Evolutionary conservation across 2,329 filamentous ascomycete species (phyloP), one percentile per base, ranked within the genome.

Genomic region (Aspergillus proliferans): DNA sequence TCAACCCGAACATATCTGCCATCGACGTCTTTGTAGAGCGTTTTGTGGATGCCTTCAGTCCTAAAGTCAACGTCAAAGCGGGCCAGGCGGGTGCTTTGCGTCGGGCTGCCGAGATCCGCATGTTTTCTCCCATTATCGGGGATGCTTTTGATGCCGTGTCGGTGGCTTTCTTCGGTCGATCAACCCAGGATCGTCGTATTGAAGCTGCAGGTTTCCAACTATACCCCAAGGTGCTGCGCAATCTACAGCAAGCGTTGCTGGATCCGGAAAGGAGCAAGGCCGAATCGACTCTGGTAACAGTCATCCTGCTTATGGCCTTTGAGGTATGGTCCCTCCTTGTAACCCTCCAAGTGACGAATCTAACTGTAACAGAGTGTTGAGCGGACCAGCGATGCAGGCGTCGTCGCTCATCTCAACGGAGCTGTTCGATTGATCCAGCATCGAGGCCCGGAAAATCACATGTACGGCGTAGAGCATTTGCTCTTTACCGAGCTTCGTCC

Each of bases 21-120:
- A 51, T 68, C 2, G 68, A 70, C 50, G 56, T 65, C 6, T 70
- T 68, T 46, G 62, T 71, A 10, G 64, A 67, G 45, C 66, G 67
- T 4, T 71, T 71, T 28, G 60, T 71, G 6, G 68, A 71, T 47
- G 68, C 67, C 4, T 71, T 71, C 34, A 70, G 67, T 46, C 68
- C 68, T 1, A 53, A 69, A 36, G 66, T 70, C 4, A 63, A 68
- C 40, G 45, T 54, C 1, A 68, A 64, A 26, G 58, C 62, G 4
- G 68, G 68, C 4, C 61, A 59, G 18, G 67, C 68, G 3, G 66
- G 66, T 18, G 67, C 68, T 14, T 45, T 70, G 15, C 63, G 68
- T 30, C 62, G 63, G 10, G 68, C 66, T 4, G 68, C 68, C 0
- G 62, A 57, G 12, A 70, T 70, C 42, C 65, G 68, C 44, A 70